Evolutionary conservation across 805 yeast species (phyloP).

Genomic region (Ogataea kodamae): DNA sequence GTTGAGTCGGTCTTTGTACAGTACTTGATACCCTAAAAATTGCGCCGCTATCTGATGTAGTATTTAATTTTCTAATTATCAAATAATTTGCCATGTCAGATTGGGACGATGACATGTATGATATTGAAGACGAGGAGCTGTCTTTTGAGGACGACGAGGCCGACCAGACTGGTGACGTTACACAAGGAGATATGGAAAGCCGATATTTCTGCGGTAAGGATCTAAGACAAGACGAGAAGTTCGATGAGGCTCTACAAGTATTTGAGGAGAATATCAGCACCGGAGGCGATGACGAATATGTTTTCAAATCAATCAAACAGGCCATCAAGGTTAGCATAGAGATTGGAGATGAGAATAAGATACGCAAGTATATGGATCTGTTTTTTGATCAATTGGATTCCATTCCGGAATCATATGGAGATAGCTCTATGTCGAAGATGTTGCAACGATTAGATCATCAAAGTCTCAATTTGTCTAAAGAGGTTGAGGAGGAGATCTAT

Average conservation of each 20-base stretch:
- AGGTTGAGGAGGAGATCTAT: slow-evolving; percentile 22
- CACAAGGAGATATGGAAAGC: slow-evolving; percentile 20
- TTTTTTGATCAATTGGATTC: slow-evolving; percentile 21
- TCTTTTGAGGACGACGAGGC: slow-evolving; percentile 33
- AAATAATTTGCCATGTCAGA: slow-evolving; percentile 32
- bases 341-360: slow-evolving; percentile 13
- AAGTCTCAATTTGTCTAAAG: slow-evolving; percentile 10
- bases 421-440: slow-evolving; percentile 31
- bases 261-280: slow-evolving; percentile 22
- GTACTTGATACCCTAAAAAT: neutral
- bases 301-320: slow-evolving; percentile 35
- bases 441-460: slow-evolving; percentile 28
- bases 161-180: slow-evolving; percentile 12
- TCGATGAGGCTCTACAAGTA: slow-evolving; percentile 23
- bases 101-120: slow-evolving; percentile 38
- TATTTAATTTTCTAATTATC: no score
- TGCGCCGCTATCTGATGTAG: neutral
- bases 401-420: slow-evolving; percentile 26
- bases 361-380: slow-evolving; percentile 14
- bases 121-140: slow-evolving; percentile 35
- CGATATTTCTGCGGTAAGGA: slow-evolving; percentile 34
- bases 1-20: neutral
- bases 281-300: slow-evolving; percentile 18
- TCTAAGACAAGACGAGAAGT: slow-evolving; percentile 31
- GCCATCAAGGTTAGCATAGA: slow-evolving; percentile 29